Evolutionary conservation across 768 basidiomycete species (phyloP).

Genomic region (Leucogyrophana mollusca): DNA sequence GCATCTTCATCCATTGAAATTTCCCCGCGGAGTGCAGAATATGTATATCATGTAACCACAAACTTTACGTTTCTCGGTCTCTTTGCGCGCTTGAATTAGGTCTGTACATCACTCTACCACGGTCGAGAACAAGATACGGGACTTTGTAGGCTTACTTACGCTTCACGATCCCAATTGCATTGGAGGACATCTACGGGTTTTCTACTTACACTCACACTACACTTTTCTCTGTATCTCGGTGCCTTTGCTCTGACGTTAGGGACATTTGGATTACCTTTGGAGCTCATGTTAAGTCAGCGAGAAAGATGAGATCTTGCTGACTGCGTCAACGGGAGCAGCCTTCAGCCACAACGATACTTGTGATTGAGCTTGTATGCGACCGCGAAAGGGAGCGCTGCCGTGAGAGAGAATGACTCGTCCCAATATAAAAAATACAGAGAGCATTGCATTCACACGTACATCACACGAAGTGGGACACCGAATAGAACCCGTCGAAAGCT

Average conservation of each 20-base stretch:
- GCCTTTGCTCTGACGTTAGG: no score
- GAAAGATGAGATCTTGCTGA: no score
- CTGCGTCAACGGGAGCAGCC: no score
- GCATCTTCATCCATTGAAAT: conserved; percentile 2
- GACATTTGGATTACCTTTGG: no score
- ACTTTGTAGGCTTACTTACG: conserved; percentile 10
- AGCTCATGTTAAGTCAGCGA: no score
- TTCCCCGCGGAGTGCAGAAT: conserved; percentile 3
- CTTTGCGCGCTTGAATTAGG: no score
- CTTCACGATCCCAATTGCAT: conserved; percentile 10
- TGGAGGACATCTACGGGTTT: not conserved
- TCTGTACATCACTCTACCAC: no score
- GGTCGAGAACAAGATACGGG: conserved; percentile 6
- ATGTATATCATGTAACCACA: not conserved
- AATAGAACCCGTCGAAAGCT: conserved; percentile 9
- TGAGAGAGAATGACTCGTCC: no score
- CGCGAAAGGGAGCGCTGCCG: no score
- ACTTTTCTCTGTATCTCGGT: no score
- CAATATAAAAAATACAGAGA: conserved; percentile 3
- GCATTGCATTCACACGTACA: conserved; percentile 11
- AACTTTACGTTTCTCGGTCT: not conserved
- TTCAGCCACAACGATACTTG: no score
- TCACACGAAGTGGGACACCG: conserved; percentile 1
- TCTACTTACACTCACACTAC: not conserved
- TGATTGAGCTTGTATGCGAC: no score